These are phyloP conservation scores for Jackrogersella minutella DNA, from an alignment of 495 filamentous ascomycete species.

Conservation along the genomic window DNA sequence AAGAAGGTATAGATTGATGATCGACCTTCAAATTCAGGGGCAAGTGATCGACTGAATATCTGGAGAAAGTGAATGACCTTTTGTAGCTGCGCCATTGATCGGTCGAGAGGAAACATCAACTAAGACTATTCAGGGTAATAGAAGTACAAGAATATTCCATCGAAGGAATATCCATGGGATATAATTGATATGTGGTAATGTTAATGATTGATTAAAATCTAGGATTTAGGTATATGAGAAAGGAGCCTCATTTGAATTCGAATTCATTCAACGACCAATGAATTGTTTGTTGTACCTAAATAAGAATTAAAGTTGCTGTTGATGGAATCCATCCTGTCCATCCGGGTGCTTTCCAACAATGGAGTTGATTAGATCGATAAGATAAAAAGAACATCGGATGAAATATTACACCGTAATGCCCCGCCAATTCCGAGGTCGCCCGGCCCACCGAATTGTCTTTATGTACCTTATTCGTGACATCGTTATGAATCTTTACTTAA, in stretches of 20 bases:
- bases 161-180: not conserved
- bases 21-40: slow-evolving; percentile 22
- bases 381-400: slow-evolving; percentile 28
- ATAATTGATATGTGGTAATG: not conserved
- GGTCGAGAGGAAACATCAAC: not conserved
- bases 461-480: not conserved
- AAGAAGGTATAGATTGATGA: slow-evolving; percentile 11
- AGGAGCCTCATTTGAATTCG: not conserved
- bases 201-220: not conserved
- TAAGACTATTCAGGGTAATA: not conserved
- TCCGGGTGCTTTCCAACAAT: too few species aligned
- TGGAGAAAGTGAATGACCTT: slow-evolving; percentile 25
- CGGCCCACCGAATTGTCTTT: slow-evolving; percentile 11
- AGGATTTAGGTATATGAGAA: not conserved
- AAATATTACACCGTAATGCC: slow-evolving; percentile 17
- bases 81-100: not conserved
- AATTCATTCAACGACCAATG: too few species aligned
- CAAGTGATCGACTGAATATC: slow-evolving; percentile 25
- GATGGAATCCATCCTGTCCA: too few species aligned
- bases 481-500: slow-evolving; percentile 4
- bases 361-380: slow-evolving; percentile 34
- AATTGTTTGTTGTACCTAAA: too few species aligned
- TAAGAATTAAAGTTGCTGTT: slow-evolving; percentile 7
- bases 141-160: not conserved
- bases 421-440: not conserved